Percentiles rank a stretch among this genome's conserved stretches.
These are phyloP conservation scores for Sedum album DNA, from an alignment of 164 flowering plant genomes.

Conservation along the genomic window DNA sequence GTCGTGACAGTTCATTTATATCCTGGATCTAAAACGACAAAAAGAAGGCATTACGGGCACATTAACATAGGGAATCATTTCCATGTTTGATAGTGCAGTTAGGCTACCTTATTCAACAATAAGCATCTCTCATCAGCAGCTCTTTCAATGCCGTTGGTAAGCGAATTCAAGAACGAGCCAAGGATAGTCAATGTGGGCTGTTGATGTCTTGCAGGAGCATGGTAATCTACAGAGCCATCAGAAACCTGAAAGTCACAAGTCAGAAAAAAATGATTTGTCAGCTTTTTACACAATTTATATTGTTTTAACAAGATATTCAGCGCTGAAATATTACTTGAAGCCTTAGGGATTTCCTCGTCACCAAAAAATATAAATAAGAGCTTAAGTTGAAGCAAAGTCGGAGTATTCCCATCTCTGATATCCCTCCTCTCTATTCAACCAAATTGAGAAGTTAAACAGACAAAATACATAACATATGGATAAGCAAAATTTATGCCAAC, in stretches of 20 bases:
- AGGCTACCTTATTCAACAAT: conserved; percentile 63
- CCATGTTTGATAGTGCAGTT: background rate
- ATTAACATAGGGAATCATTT: background rate
- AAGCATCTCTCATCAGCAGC: conserved; percentile 76
- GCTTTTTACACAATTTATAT: background rate
- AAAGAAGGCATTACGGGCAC: background rate
- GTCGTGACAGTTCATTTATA: conserved; percentile 88
- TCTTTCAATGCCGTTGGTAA: conserved; percentile 62
- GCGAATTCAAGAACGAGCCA: conserved; percentile 42
- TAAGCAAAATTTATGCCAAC: background rate
- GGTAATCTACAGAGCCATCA: conserved; percentile 31
- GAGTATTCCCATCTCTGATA: conserved; percentile 37
- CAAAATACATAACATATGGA: background rate
- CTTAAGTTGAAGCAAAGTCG: conserved; percentile 67
- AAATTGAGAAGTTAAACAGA: conserved; percentile 3
- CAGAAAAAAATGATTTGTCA: background rate
- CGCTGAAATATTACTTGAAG: conserved; percentile 50
- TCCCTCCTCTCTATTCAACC: conserved; percentile 41
- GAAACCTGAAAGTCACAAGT: conserved; percentile 36
- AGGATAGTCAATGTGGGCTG: conserved; percentile 60
- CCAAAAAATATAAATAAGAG: conserved; percentile 78
- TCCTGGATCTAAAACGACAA: conserved; percentile 56
- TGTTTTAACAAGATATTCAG: background rate
- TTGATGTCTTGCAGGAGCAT: conserved; percentile 25
- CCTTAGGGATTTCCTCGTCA: conserved; percentile 60